Evolutionary conservation across 106 monocot species (phyloP), one percentile per base, ranked within the genome.

Genomic region (Ottelia alismoides): DNA sequence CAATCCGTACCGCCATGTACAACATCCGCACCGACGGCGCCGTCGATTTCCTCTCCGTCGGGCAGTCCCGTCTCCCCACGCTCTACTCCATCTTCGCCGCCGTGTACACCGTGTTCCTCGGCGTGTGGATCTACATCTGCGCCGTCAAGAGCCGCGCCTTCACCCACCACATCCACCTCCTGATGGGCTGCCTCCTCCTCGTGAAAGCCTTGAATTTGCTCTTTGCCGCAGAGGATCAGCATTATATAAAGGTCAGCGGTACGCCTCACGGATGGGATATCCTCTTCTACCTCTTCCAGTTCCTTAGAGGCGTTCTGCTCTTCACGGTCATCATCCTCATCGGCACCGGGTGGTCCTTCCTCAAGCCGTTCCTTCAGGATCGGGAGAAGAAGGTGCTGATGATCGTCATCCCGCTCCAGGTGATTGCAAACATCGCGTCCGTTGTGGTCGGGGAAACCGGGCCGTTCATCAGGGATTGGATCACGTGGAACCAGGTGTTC

Each of bases 261-360:
- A 84, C 83, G 11, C 70, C 93, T 1, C 93, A 94, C 60, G 93
- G 93, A 2, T 94, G 93, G 93, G 93, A 94, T 28, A 65, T 94
- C 16, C 67, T 84, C 22, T 94, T 94, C 60, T 94, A 94, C 49
- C 31, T 94, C 25, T 94, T 94, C 65, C 88, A 94, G 78, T 83
- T 94, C 62, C 61, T 87, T 27, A 83, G 69, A 49, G 84, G 84
- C 1, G 76, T 88, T 20, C 72, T 94, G 3, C 68, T 94, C 16
- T 94, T 94, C 61, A 81, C 93, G 3, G 93, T 94, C 25, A 88
- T 94, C 47, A 71, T 88, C 10, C 78, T 94, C 20, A 84, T 88
- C 27, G 93, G 93, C 56, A 94, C 93, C 6, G 93, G 88, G 2
- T 94, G 93, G 93, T 88, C 88, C 11, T 94, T 94, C 78, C 73